Percentiles rank a stretch among this genome's conserved stretches.
Conservation (phyloP, 2,329 filamentous ascomycete species). For the Aspergillus sp. region DNA sequence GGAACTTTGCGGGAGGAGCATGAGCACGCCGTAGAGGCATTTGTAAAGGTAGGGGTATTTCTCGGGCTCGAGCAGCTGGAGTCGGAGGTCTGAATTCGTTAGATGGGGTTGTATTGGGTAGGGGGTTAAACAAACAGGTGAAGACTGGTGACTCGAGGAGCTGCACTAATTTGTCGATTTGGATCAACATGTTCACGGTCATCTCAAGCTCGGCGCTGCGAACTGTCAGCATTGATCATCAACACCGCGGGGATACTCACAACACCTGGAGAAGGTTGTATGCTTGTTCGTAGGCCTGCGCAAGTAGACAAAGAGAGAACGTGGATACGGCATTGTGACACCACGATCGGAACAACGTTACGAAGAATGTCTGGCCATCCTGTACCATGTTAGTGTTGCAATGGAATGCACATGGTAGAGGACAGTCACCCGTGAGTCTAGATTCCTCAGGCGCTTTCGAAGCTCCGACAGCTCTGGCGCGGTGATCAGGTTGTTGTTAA, state of each 20-base stretch:
- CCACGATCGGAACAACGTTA: constrained; percentile 92
- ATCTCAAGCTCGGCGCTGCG: constrained; percentile 89
- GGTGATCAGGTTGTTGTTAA: constrained; percentile 98
- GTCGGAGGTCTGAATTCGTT: constrained; percentile 69
- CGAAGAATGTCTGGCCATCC: constrained; percentile 95
- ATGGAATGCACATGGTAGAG: neutral
- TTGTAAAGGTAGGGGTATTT: constrained; percentile 95
- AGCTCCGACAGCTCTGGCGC: constrained; percentile 90
- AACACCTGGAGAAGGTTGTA: constrained; percentile 96
- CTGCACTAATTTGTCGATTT: constrained; percentile 97
- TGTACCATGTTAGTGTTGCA: constrained; percentile 33
- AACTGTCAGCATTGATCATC: constrained; percentile 23
- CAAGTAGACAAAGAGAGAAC: constrained; percentile 90
- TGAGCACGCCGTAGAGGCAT: constrained; percentile 92
- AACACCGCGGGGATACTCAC: constrained; percentile 49
- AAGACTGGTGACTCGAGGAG: constrained; percentile 96
- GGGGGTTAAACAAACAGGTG: constrained; percentile 68
- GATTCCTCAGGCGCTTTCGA: constrained; percentile 81
- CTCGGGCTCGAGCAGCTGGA: constrained; percentile 93
- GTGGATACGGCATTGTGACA: constrained; percentile 98
- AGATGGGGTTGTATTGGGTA: neutral
- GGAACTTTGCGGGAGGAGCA: constrained; percentile 97
- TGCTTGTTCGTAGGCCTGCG: constrained; percentile 96
- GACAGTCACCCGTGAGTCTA: constrained; percentile 71
- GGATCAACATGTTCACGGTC: constrained; percentile 97